A percentile compares a stretch with the other conserved stretches of the same genome.
phyloP scores from a whole-genome alignment of 1,284 basidiomycete genomes.

The Abortiporus biennis region DNA sequence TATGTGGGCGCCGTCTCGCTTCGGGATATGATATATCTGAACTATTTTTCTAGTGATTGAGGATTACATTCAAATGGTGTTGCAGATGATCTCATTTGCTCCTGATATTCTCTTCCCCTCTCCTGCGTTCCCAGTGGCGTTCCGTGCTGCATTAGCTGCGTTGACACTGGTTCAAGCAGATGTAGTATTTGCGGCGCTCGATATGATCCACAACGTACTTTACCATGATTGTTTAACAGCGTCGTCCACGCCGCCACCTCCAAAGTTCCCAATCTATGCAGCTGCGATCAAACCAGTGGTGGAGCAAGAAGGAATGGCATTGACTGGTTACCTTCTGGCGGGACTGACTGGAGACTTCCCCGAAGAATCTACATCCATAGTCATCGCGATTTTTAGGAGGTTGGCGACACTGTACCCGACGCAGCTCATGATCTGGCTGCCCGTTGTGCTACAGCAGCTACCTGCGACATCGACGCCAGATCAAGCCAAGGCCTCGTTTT shows the following conservation, averaged over 20 bases:
- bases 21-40: not conserved
- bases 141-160: slow-evolving; percentile 70
- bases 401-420: slow-evolving; percentile 62
- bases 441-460: slow-evolving; percentile 65
- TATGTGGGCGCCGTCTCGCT: slow-evolving; percentile 26
- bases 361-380: slow-evolving; percentile 73
- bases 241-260: slow-evolving; percentile 37
- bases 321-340: slow-evolving; percentile 67
- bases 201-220: slow-evolving; percentile 71
- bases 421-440: slow-evolving; percentile 70
- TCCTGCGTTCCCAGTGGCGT: slow-evolving; percentile 66
- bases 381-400: slow-evolving; percentile 75
- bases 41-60: slow-evolving; percentile 69
- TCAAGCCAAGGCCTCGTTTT: slow-evolving; percentile 70
- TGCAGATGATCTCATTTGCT: slow-evolving; percentile 61
- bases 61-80: slow-evolving; percentile 85
- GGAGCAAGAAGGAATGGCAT: slow-evolving; percentile 68
- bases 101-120: slow-evolving; percentile 80
- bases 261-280: slow-evolving; percentile 61
- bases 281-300: slow-evolving; percentile 63
- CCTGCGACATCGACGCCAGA: slow-evolving; percentile 58
- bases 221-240: slow-evolving; percentile 64
- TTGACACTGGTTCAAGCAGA: slow-evolving; percentile 79
- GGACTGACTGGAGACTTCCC: slow-evolving; percentile 86
- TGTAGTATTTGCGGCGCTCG: slow-evolving; percentile 76